Evolutionary conservation across 441 rosid species (phyloP).

Genomic region (Euphorbia celastroides): DNA sequence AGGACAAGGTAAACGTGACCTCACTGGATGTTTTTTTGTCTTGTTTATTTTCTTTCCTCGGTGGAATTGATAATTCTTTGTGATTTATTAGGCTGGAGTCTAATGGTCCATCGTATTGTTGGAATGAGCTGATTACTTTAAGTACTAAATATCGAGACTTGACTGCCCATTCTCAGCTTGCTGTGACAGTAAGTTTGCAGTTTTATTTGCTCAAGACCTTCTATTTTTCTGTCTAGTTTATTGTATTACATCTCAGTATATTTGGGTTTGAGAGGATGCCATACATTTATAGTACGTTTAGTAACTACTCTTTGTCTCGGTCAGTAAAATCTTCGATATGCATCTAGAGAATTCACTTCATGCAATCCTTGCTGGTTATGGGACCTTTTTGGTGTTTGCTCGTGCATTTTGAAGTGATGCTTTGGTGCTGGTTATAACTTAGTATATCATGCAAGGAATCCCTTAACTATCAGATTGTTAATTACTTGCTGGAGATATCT

Average conservation of each 20-base stretch:
- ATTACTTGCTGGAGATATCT: background rate
- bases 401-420: background rate
- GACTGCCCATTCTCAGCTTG: constrained; percentile 81
- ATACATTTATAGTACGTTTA: background rate
- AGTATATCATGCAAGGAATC: background rate
- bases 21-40: too few species aligned
- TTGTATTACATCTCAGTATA: background rate
- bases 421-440: background rate
- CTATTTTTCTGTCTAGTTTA: background rate
- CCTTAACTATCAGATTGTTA: background rate
- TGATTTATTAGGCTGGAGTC: constrained; percentile 55
- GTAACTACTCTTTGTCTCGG: background rate
- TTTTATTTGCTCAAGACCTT: background rate
- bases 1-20: constrained; percentile 53
- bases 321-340: background rate
- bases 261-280: background rate
- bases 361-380: background rate
- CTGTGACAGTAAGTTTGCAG: constrained; percentile 57
- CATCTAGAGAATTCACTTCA: background rate
- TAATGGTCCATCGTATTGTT: constrained; percentile 63
- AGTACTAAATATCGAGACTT: constrained; percentile 87
- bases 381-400: background rate
- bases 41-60: background rate
- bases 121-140: constrained; percentile 83
- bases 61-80: constrained; percentile 1